A percentile compares a stretch with the other conserved stretches of the same genome.
These are phyloP conservation scores for Aleurites moluccanus DNA, from an alignment of 441 rosid genomes.

Conservation along the genomic window DNA sequence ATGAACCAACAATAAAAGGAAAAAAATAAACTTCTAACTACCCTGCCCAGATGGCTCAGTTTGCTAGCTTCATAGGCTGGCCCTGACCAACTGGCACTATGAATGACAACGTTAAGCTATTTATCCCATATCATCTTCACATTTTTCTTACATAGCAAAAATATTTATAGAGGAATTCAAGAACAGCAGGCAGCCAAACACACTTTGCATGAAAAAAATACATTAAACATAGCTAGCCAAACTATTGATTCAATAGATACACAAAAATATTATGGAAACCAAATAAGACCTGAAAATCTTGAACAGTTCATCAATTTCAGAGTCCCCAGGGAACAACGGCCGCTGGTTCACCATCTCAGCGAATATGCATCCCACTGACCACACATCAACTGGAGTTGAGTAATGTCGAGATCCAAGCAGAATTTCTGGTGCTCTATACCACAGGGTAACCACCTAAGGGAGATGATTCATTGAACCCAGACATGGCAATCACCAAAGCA, in stretches of 20 bases:
- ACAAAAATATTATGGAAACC: neutral
- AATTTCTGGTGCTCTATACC: slow-evolving; percentile 99
- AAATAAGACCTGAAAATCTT: slow-evolving; percentile 83
- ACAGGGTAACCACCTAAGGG: slow-evolving; percentile 88
- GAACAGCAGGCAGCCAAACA: neutral
- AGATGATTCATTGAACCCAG: neutral
- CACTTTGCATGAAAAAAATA: neutral
- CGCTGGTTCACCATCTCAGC: slow-evolving; percentile 98
- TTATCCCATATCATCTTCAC: neutral
- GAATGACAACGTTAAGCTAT: neutral
- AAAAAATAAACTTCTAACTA: neutral
- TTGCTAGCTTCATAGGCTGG: neutral
- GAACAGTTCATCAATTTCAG: slow-evolving; percentile 93
- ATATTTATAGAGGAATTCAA: neutral
- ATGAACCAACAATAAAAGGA: neutral
- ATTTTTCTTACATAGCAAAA: neutral
- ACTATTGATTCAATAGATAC: neutral
- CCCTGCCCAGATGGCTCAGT: neutral
- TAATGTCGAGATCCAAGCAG: slow-evolving; percentile 96
- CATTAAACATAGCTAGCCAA: neutral
- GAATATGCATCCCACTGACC: slow-evolving; percentile 99
- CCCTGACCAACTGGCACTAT: neutral
- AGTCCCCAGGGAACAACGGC: slow-evolving; percentile 97
- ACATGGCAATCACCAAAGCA: slow-evolving; percentile 6
- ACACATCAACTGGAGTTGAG: slow-evolving; percentile 96